Evolutionary conservation across 257 asterid species (phyloP), one percentile per base, ranked within the genome.

Genomic region (Solanum tacnaense): DNA sequence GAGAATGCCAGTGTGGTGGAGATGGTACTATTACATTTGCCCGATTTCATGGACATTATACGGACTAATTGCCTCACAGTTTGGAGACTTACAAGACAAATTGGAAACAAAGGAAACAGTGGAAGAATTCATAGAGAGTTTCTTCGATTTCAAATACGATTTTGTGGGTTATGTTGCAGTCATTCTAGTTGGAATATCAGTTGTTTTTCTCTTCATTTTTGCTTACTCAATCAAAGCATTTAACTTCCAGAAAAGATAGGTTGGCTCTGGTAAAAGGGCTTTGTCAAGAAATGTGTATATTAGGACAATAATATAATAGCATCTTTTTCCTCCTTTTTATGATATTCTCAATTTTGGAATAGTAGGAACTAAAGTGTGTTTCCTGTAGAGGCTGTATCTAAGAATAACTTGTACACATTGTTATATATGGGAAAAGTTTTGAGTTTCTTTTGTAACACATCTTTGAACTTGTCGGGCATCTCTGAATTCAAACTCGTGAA

Each of bases 1-100:
- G 98, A 94, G 98, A 88, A 94, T 94, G 44, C 98, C 98, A 5
- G 89, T 90, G 52, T 94, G 98, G 98, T 95, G 98, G 98, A 89
- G 93, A 71, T 95, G 98, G 98, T 93, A 92, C 95, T 94, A 91
- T 75, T 94, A 93, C 84, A 15, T 84, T 20, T 91, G 92, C 49
- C 97, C 98, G 9, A 72, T 92, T 52, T 89, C 95, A 0, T 95
- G 98, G 98, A 90, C 98, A 35, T 89, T 95, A 83, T 91, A 95
- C 16, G 98, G 98, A 31, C 49, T 94, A 81, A 92, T 94, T 27
- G 95, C 92, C 60, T 93, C 98, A 34, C 98, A 95, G 70, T 93
- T 91, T 15, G 98, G 93, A 68, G 96, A 93, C 88, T 12, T 94
- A 12, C 49, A 92, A n/a, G 87, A 87, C 20, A 44, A 38, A 90